Percentiles rank a stretch among this genome's conserved stretches.
phyloP scores from a whole-genome alignment of 1,139 yeast genomes.

The Saccharomyces hybrid region DNA sequence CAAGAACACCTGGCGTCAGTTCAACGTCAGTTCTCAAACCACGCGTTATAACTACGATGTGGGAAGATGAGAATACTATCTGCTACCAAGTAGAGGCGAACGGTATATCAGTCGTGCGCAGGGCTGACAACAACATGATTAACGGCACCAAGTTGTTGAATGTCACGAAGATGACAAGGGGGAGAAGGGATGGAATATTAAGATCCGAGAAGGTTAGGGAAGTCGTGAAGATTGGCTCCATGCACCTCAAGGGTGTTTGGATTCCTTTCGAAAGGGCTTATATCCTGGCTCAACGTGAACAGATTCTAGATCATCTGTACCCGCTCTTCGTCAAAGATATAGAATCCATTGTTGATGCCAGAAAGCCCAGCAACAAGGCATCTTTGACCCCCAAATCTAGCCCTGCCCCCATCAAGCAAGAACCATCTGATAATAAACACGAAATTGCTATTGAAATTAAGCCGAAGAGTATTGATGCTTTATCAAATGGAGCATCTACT shows the following conservation, averaged over 20 bases:
- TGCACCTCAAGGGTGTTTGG: slow-evolving; percentile 98
- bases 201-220: slow-evolving; percentile 84
- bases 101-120: slow-evolving; percentile 81
- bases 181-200: slow-evolving; percentile 88
- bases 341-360: slow-evolving; percentile 4
- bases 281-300: slow-evolving; percentile 84
- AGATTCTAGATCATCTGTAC: slow-evolving; percentile 74
- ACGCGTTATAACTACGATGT: slow-evolving; percentile 85
- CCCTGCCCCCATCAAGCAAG: not conserved
- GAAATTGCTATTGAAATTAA: not conserved
- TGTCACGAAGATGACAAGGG: slow-evolving; percentile 93
- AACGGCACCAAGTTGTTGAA: slow-evolving; percentile 89
- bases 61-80: slow-evolving; percentile 94
- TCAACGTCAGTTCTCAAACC: slow-evolving; percentile 35
- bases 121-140: slow-evolving; percentile 90
- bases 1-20: not conserved
- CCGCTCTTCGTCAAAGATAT: slow-evolving; percentile 79
- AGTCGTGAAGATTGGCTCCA: slow-evolving; percentile 92
- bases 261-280: slow-evolving; percentile 91
- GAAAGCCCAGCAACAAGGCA: not conserved
- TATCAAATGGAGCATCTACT: not conserved
- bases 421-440: not conserved
- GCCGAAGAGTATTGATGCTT: not conserved
- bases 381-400: not conserved
- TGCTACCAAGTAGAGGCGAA: slow-evolving; percentile 95